Evolutionary conservation across 108 stramenopile genomes (phyloP), one percentile per base, ranked within the genome.

Genomic region (Hondaea fermentalgiana): DNA sequence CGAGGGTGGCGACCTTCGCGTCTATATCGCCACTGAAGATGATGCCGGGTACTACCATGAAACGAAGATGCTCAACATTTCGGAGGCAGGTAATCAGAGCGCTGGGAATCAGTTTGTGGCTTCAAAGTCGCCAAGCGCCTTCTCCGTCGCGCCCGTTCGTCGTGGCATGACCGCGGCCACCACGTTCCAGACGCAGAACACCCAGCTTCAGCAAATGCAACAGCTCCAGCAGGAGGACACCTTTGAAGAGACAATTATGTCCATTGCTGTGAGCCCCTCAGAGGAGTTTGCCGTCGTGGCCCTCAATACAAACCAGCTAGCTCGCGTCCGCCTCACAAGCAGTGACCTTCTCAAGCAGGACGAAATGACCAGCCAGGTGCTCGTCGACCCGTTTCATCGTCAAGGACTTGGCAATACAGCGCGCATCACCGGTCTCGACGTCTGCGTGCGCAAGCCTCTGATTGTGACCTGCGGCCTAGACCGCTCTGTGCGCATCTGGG

Each of bases 391-490:
- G 76, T 90, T 88, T 53, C 90, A 90, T 49, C 19, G 87, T 21
- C 91, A 90, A n/a, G 92, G 91, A 44, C 76, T 88, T 6, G 87
- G 88, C 21, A 57, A 88, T 57, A 58, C 57, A 53, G 87, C 89
- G 17, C 55, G 89, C 6, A 89, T 93, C 58, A 60, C 90, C 8
- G 91, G 64, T 23, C 44, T 93, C 4, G 91, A 92, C 57, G 89
- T 88, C 8, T 93, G 92, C 76, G 76, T 91, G 55, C 89, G 91
- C 83, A 93, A 93, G 76, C 93, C 94, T 10, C 58, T 94, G 47
- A 72, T 93, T n/a, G 93, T 91, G 8, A 93, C 93, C 4, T 83
- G 91, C 44, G 93, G 93, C 17, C 58, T 72, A 17, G 94, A 94
- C 72, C 72, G 89, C 58, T 60, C 60, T 21, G 91, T 94, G 14